A percentile compares a stretch with the other conserved stretches of the same genome.
Evolutionary conservation across 148 eudicot genomes (phyloP).

Genomic region (Rhododendron ferrugineum): DNA sequence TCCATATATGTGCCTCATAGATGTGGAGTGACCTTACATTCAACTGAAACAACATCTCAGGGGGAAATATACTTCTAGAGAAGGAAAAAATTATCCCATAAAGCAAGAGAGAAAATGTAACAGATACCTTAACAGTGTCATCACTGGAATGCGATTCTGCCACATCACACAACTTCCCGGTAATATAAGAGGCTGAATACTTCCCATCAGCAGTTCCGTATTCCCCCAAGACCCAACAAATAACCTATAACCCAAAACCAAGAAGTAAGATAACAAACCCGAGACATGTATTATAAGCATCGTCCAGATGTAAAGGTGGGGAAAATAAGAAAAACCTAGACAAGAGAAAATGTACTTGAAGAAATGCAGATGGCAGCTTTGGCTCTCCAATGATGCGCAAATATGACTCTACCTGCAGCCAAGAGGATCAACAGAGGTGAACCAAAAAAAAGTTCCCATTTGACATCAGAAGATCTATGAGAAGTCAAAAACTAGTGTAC

Average conservation of each 20-base stretch:
- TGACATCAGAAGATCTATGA: background rate
- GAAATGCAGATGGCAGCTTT: constrained; percentile 88
- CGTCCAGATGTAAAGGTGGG: background rate
- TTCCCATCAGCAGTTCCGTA: constrained; percentile 91
- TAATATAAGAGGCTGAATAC: constrained; percentile 86
- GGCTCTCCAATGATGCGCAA: constrained; percentile 79
- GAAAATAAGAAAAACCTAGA: constrained; percentile 7
- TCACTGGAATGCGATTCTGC: constrained; percentile 92
- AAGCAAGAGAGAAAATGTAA: background rate
- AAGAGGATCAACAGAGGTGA: background rate
- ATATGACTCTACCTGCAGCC: constrained; percentile 85
- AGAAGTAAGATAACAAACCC: constrained; percentile 7
- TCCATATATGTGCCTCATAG: no score
- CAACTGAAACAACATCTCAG: background rate
- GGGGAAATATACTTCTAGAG: background rate
- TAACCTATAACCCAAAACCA: constrained; percentile 46
- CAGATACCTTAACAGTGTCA: constrained; percentile 81
- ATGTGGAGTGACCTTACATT: background rate
- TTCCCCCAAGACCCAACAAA: constrained; percentile 99
- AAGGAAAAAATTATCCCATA: background rate
- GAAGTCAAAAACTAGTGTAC: background rate
- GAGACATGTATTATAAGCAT: background rate
- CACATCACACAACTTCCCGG: constrained; percentile 89
- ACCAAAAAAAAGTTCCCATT: background rate
- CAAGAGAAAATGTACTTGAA: constrained; percentile 53